A percentile compares a stretch with the other conserved stretches of the same genome.
Conservation (phyloP, 768 basidiomycete species). For the Suillus clintonianus region DNA sequence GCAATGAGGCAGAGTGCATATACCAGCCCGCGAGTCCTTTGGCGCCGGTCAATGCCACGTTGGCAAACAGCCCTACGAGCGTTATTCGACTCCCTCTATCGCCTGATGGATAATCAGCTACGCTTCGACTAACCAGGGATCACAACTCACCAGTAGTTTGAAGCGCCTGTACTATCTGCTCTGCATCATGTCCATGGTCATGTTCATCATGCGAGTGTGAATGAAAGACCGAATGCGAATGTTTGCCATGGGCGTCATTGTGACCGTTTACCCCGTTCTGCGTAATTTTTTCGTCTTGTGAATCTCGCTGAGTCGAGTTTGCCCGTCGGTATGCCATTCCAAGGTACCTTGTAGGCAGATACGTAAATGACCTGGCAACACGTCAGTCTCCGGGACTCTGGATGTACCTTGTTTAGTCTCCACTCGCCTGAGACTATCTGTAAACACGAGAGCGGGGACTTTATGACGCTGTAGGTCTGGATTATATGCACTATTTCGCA, state of each 20-base stretch:
- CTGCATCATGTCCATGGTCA: conserved; percentile 60
- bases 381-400: conserved; percentile 3
- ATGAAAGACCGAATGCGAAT: conserved; percentile 68
- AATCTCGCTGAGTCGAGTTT: conserved; percentile 17
- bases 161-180: conserved; percentile 67
- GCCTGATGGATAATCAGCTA: conserved; percentile 40
- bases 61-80: conserved; percentile 79
- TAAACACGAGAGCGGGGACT: background rate
- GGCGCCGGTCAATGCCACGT: conserved; percentile 75
- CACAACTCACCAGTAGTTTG: conserved; percentile 58
- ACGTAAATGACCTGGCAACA: conserved; percentile 15
- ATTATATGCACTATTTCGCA: background rate
- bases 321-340: conserved; percentile 24
- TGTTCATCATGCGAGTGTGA: conserved; percentile 65
- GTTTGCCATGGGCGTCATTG: conserved; percentile 34
- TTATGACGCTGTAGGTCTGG: background rate
- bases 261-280: conserved; percentile 39
- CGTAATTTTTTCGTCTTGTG: conserved; percentile 30
- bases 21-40: conserved; percentile 91
- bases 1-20: conserved; percentile 85
- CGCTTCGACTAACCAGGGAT: background rate
- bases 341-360: background rate
- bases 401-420: conserved; percentile 5
- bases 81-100: conserved; percentile 86
- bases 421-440: background rate